phyloP scores from a whole-genome alignment of 345 rosid genomes.

The Sonneratia caseolaris region DNA sequence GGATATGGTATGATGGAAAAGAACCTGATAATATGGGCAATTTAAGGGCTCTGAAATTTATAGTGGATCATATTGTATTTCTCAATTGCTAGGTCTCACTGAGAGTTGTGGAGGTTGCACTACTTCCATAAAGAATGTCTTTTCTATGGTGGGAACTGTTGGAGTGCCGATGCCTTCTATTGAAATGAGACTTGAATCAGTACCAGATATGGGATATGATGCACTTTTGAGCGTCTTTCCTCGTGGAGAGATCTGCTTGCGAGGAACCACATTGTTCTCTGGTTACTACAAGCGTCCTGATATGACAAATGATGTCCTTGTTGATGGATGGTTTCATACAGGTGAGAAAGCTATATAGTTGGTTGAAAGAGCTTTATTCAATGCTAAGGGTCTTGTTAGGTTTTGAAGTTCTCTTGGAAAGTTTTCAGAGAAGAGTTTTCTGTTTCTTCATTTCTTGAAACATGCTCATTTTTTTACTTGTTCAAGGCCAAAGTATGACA shows the following conservation, averaged over 20 bases:
- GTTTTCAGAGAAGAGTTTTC: background rate
- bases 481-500: no score
- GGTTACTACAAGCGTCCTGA: conserved; percentile 91
- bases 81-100: conserved; percentile 56
- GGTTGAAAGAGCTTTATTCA: background rate
- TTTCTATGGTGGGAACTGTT: conserved; percentile 82
- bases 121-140: conserved; percentile 63
- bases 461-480: no score
- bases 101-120: conserved; percentile 90
- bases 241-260: conserved; percentile 82
- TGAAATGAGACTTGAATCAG: conserved; percentile 85
- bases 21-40: background rate
- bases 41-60: background rate
- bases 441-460: no score
- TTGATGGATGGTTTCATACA: conserved; percentile 96
- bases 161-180: conserved; percentile 86
- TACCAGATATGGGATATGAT: conserved; percentile 91
- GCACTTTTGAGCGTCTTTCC: conserved; percentile 46
- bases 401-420: background rate
- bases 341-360: conserved; percentile 27
- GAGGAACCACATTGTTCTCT: conserved; percentile 75
- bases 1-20: conserved; percentile 62
- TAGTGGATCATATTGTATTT: background rate
- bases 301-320: conserved; percentile 64
- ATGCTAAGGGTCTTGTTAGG: background rate